Evolutionary conservation across 768 basidiomycete genomes (phyloP), one percentile per base, ranked within the genome.

Genomic region (Xerocomellus chrysenteron): DNA sequence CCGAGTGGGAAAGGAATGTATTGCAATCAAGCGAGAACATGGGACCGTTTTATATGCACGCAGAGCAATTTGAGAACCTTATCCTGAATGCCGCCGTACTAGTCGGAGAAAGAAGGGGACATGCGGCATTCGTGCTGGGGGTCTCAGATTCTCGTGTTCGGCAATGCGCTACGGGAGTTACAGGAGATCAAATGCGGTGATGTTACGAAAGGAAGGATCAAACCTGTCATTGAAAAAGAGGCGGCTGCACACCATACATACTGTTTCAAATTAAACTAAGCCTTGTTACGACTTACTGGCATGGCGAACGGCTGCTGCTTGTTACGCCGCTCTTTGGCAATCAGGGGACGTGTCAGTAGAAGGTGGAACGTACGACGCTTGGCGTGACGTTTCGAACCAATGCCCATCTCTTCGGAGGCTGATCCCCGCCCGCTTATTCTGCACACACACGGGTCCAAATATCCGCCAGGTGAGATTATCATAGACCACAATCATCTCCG

Each of bases 41-140:
- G 17, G 43, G n/a, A 5, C 37, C 40, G 1, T 51, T 68, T 70
- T 70, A 68, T 68, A 60, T 30, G 44, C 51, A 14, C 14, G 47
- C 46, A 43, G 17, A 53, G 41, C 44, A 21, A 14, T 1, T 33
- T 8, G 19, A 47, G 37, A 57, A 65, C 39, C 43, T 33, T 35
- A 14, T 24, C 35, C 21, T 12, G 35, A 43, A 46, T 37, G 32
- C 35, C 41, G 42, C 19, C 21, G 21, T 21, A 24, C 42, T 9
- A 3, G 14, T 52, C 51, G 55, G 44, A 52, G 33, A 26, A 46
- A 33, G 39, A 32, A 21, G 43, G 16, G 59, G 52, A n/a, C 43
- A 56, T 35, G 42, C 3, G 26, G 44, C 42, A 17, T 32, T 51
- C 49, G 14, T 43, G 33, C 28, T 1, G 2, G 26, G 9, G 19